Evolutionary conservation across 768 basidiomycete genomes (phyloP), one percentile per base, ranked within the genome.

Genomic region (Kwoniella botswanensis): DNA sequence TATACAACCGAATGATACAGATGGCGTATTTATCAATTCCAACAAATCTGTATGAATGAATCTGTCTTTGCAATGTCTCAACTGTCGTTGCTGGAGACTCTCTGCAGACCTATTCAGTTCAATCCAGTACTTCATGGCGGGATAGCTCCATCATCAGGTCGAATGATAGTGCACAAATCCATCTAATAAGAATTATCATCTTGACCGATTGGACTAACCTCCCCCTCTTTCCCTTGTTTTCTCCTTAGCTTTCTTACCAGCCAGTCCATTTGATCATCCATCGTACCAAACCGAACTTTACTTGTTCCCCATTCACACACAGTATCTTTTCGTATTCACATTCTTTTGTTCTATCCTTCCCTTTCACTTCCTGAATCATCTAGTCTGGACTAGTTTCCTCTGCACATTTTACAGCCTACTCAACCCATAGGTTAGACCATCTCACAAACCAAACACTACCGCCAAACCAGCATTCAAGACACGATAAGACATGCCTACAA

Each of bases 401-500:
- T 52, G 21, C 50, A 52, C 21, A 4, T 52, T 52, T 52, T 9
- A 9, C 21, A 52, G 17, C 21, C 21, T 52, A 15, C 50, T 52
- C 21, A 15, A 52, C 21, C 35, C 35, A 35, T 35, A 35, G 35
- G 22, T 41, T 41, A 12, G 55, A 18, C 53, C 22, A 24, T 24
- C 63, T 22, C 24, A 18, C 64, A n/a, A 21, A 7, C 35, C 35
- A 41, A 2, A 52, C 10, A 59, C 26, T n/a, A 43, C 13, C 44
- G 21, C 6, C 35, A 7, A 9, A 35, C 35, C 35, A 7, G 35
- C 6, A 35, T 35, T 6, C 35, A 35, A 35, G 6, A 35, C 5
- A 35, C 35, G 6, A 35, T 35, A 35, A 29, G 59, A 11, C 21
- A 70, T 70, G 68, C 63, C 68, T 7, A 24, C 57, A 17, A 61